Base-by-base conservation (phyloP, 306 rosid genomes). In the Cucurbita moschata region DNA sequence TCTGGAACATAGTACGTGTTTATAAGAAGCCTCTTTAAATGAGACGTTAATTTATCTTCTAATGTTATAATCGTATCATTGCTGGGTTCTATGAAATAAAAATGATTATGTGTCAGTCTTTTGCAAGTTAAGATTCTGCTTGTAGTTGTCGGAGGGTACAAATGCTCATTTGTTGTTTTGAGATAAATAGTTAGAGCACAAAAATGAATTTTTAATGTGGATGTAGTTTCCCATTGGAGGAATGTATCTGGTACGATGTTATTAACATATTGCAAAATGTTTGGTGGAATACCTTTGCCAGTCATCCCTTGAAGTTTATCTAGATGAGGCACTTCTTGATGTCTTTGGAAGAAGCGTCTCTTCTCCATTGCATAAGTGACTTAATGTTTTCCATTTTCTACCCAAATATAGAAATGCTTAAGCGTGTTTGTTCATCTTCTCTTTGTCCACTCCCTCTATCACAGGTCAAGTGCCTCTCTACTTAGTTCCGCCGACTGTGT, bases 391-490 rank as follows among this genome's bases (percentile, higher is more conserved):
- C 47, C 35, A 14, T 15, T 72, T 13, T 52, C 53, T 75, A 47
- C 43, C 73, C 43, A 26, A 13, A 67, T 49, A 67, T 67, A 46
- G 12, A 67, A 23, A 11, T 67, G 42, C 13, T 66, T 66, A 64
- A 8, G 13, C 8, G 9, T 47, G 19, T n/a, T 2, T 62, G 23
- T 39, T 21, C 54, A 11, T 73, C 21, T 18, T 16, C 47, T 57
- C 59, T 73, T 5, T 68, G 44, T 39, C 77, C 49, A 43, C 69
- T 64, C 49, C 76, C 57, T 61, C 73, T 46, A 67, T 79, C 80
- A 82, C 83, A 93, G 98, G 79, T 84, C 92, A 49, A 81, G 88
- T 80, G 97, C 91, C 81, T 88, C 98, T 73, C 78, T 82, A 50
- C 92, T 88, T 82, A 86, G 90, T 81, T 51, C 83, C 49, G 68